A percentile compares a stretch with the other conserved stretches of the same genome.
These are phyloP conservation scores for Seiridium cupressi DNA, from an alignment of 2,329 filamentous ascomycete genomes.

Conservation along the genomic window DNA sequence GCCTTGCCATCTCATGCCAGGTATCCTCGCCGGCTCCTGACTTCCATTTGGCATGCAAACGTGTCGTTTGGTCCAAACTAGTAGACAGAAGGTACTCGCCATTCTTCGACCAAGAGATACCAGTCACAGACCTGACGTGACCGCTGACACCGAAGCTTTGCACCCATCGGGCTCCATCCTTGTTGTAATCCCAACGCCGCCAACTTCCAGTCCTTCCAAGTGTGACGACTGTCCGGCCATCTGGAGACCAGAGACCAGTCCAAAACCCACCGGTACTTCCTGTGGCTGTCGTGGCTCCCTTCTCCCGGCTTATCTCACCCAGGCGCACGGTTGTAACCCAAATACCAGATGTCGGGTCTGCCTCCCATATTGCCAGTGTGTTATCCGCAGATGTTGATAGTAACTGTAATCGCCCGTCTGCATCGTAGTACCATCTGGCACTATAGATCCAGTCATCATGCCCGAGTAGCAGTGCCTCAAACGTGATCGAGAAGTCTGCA, in stretches of 20 bases:
- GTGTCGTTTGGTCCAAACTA: slow-evolving; percentile 87
- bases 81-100: slow-evolving; percentile 88
- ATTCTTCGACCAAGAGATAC: slow-evolving; percentile 78
- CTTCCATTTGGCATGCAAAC: slow-evolving; percentile 80
- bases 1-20: slow-evolving; percentile 95
- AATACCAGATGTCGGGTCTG: slow-evolving; percentile 78
- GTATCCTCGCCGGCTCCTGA: slow-evolving; percentile 42
- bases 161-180: slow-evolving; percentile 65
- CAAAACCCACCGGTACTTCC: slow-evolving; percentile 96
- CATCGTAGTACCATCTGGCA: slow-evolving; percentile 65
- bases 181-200: slow-evolving; percentile 75
- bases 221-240: slow-evolving; percentile 72
- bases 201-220: slow-evolving; percentile 91
- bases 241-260: slow-evolving; percentile 88
- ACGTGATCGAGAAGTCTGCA: slow-evolving; percentile 76
- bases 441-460: slow-evolving; percentile 99
- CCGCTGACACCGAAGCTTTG: slow-evolving; percentile 78
- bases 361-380: slow-evolving; percentile 89
- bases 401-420: slow-evolving; percentile 61
- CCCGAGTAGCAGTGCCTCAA: slow-evolving; percentile 88
- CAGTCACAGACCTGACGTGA: slow-evolving; percentile 78
- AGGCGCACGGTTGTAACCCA: slow-evolving; percentile 86
- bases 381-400: slow-evolving; percentile 94
- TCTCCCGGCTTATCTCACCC: slow-evolving; percentile 91
- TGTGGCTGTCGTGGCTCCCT: slow-evolving; percentile 93